These are phyloP conservation scores for Vanrija humicola DNA, from an alignment of 1,284 basidiomycete genomes.

Conservation along the genomic window DNA sequence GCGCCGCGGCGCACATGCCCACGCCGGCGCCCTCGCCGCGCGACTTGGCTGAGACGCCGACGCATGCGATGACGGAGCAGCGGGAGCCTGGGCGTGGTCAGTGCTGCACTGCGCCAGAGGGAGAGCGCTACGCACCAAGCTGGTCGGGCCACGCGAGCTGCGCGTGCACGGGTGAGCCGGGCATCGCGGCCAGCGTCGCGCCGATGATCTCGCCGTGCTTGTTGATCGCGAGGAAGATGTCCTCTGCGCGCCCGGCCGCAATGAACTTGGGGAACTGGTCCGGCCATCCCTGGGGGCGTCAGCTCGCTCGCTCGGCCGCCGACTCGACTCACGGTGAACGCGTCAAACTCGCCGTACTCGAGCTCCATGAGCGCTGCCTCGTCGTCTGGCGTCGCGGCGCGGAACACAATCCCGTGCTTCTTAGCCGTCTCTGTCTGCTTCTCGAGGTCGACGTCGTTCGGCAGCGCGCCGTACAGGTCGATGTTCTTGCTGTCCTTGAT, in stretches of 20 bases:
- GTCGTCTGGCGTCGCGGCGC: conserved; percentile 8
- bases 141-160: conserved; percentile 17
- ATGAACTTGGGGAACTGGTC: conserved; percentile 21
- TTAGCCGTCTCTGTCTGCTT: conserved; percentile 6
- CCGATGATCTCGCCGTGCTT: conserved; percentile 16
- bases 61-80: conserved; percentile 19
- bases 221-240: conserved; percentile 16
- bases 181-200: conserved; percentile 18
- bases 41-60: conserved; percentile 14
- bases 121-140: conserved; percentile 11
- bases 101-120: no score
- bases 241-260: conserved; percentile 8
- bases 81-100: conserved; percentile 4
- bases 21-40: conserved; percentile 17
- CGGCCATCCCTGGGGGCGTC: conserved; percentile 23
- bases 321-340: conserved; percentile 19
- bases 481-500: not conserved
- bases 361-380: conserved; percentile 11
- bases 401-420: conserved; percentile 15
- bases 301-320: not conserved
- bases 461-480: conserved; percentile 12
- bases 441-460: conserved; percentile 2
- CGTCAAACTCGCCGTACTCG: conserved; percentile 21
- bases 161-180: conserved; percentile 3
- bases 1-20: conserved; percentile 18